Percentiles rank a stretch among this genome's conserved stretches.
Evolutionary conservation across 345 rosid species (phyloP).

Genomic region (Brassica carinata): DNA sequence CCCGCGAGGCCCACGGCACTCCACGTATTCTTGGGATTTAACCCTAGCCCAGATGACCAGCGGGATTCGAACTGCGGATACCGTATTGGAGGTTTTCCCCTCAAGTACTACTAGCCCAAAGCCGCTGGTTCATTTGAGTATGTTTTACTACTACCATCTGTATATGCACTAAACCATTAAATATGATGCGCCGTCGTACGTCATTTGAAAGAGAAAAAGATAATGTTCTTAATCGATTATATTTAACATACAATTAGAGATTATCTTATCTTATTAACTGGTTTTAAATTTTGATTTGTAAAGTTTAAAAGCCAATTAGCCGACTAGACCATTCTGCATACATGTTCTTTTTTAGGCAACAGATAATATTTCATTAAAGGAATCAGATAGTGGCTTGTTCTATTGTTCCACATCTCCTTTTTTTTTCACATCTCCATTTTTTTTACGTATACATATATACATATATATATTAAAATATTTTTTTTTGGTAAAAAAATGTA

Average conservation of each 20-base stretch:
- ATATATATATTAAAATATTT: neutral
- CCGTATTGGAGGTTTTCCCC: too few relatives aligned
- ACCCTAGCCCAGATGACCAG: too few relatives aligned
- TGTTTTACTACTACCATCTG: constrained; percentile 31
- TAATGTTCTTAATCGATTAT: constrained; percentile 36
- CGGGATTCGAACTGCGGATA: too few relatives aligned
- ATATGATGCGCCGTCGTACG: constrained; percentile 22
- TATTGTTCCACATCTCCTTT: constrained; percentile 24
- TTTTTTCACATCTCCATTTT: constrained; percentile 24
- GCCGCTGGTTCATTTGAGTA: constrained; percentile 34
- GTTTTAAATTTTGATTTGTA: constrained; percentile 24
- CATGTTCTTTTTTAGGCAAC: too few relatives aligned
- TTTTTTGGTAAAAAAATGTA: too few relatives aligned
- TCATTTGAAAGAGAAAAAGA: constrained; percentile 17
- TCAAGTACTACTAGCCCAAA: too few relatives aligned
- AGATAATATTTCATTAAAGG: too few relatives aligned
- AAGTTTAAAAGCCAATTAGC: constrained; percentile 28
- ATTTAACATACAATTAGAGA: constrained; percentile 5
- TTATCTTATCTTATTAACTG: neutral
- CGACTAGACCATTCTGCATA: neutral
- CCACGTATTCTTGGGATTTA: too few relatives aligned
- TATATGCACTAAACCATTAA: constrained; percentile 19
- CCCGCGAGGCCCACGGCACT: too few relatives aligned
- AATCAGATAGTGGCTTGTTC: neutral
- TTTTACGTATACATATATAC: neutral